Conservation (phyloP, 2,329 filamentous ascomycete species). For the Penicillium paneum region DNA sequence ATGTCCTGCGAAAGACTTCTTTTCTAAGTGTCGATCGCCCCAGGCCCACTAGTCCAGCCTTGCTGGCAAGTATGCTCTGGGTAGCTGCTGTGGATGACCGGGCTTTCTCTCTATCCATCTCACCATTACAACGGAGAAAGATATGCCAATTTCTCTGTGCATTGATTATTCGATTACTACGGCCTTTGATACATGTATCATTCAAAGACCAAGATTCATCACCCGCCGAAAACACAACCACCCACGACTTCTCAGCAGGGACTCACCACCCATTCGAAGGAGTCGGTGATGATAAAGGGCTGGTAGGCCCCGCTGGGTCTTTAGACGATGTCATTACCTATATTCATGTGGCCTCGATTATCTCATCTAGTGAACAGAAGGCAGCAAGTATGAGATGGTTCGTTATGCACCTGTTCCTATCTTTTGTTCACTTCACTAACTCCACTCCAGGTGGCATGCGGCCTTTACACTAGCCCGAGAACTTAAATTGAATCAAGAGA, state of each 20-base stretch:
- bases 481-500: conserved; percentile 79
- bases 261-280: conserved; percentile 51
- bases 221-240: conserved; percentile 43
- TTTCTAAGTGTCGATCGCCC: conserved; percentile 80
- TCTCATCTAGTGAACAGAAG: conserved; percentile 91
- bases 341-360: conserved; percentile 85
- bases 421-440: conserved; percentile 6
- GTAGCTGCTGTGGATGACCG: conserved; percentile 92
- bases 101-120: conserved; percentile 77
- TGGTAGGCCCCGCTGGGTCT: conserved; percentile 60
- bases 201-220: conserved; percentile 49
- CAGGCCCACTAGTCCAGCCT: conserved; percentile 75
- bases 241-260: conserved; percentile 72
- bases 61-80: conserved; percentile 95
- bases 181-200: conserved; percentile 77
- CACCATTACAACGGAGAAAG: conserved; percentile 75
- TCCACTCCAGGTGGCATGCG: conserved; percentile 66
- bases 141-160: conserved; percentile 87
- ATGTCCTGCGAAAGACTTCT: conserved; percentile 81
- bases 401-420: conserved; percentile 1
- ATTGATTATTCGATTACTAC: conserved; percentile 77
- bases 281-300: conserved; percentile 54
- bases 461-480: conserved; percentile 88
- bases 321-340: conserved; percentile 90
- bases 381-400: conserved; percentile 84